Conservation (phyloP, 106 monocot genomes). For the Amphibolis antarctica region DNA sequence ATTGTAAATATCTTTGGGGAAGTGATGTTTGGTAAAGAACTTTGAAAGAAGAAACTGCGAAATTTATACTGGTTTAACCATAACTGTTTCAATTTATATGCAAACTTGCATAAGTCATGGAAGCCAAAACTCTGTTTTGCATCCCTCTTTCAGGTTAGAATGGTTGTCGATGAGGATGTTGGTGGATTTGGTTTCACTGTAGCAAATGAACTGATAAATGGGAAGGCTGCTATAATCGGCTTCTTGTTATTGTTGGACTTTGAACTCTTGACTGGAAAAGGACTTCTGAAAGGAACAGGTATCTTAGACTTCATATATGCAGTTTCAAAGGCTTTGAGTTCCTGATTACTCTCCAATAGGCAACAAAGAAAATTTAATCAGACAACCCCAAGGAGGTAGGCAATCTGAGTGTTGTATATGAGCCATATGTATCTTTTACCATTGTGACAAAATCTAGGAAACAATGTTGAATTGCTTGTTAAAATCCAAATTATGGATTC, state of each 20-base stretch:
- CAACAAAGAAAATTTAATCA: no score
- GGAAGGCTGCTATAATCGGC: constrained; percentile 27
- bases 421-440: no score
- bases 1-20: background rate
- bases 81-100: background rate
- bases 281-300: constrained; percentile 95
- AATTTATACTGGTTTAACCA: background rate
- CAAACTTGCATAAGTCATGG: background rate
- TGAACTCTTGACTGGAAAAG: constrained; percentile 94
- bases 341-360: background rate
- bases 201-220: constrained; percentile 20
- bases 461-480: no score
- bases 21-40: background rate
- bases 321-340: constrained; percentile 15
- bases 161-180: constrained; percentile 20
- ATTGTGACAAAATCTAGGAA: no score
- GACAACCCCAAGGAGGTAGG: no score
- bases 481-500: no score
- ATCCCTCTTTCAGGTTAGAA: constrained; percentile 13
- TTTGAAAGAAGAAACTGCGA: background rate
- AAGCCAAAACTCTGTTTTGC: background rate
- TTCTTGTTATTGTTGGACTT: constrained; percentile 76
- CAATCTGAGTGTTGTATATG: no score
- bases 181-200: constrained; percentile 25
- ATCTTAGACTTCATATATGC: constrained; percentile 95